These are phyloP conservation scores for Dryas octopetala DNA, from an alignment of 306 rosid genomes.

Conservation along the genomic window DNA sequence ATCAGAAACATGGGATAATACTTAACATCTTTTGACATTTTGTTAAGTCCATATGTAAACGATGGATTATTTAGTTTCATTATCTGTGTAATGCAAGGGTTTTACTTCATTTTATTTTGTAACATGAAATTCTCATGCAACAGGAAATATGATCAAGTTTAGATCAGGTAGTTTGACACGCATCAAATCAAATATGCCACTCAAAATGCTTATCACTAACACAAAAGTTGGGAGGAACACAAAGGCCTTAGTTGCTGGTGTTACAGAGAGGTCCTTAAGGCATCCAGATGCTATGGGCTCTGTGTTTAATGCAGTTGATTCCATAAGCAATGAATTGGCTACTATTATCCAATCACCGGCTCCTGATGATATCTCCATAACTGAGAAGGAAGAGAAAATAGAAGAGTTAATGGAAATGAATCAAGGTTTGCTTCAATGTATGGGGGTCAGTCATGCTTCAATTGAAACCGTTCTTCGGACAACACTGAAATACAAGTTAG, in stretches of 20 bases:
- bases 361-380: constrained; percentile 51
- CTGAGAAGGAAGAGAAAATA: constrained; percentile 76
- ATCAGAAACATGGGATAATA: not conserved
- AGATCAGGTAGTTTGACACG: constrained; percentile 63
- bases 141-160: constrained; percentile 95
- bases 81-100: not conserved
- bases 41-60: not conserved
- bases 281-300: constrained; percentile 79
- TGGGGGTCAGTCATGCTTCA: constrained; percentile 91
- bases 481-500: constrained; percentile 73
- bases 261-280: constrained; percentile 76
- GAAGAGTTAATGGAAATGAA: constrained; percentile 93
- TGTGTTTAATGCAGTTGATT: constrained; percentile 83
- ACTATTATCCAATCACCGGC: constrained; percentile 62
- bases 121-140: constrained; percentile 31
- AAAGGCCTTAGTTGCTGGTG: constrained; percentile 93
- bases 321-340: constrained; percentile 76
- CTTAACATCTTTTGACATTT: not conserved
- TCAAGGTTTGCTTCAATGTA: constrained; percentile 90
- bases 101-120: constrained; percentile 17
- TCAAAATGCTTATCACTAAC: constrained; percentile 95
- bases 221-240: constrained; percentile 95
- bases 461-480: constrained; percentile 88
- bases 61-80: not conserved
- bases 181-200: constrained; percentile 53